phyloP scores from a whole-genome alignment of 2,329 filamentous ascomycete genomes.

The Cladophialophora bantiana region DNA sequence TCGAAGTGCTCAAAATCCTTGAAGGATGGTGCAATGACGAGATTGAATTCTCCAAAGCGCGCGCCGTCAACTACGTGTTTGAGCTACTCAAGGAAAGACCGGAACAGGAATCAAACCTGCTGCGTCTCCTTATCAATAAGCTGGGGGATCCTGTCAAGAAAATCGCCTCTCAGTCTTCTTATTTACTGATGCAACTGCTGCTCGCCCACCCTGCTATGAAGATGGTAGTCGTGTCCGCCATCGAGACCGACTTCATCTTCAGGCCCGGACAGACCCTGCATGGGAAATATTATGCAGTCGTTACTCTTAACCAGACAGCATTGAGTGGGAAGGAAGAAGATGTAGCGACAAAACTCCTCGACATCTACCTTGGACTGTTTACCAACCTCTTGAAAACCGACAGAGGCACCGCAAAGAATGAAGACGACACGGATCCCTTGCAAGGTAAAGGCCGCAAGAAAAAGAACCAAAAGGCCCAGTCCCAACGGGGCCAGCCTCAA shows the following conservation, averaged over 20 bases:
- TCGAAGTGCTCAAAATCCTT: conserved; percentile 88
- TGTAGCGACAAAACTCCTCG: conserved; percentile 79
- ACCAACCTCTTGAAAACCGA: conserved; percentile 76
- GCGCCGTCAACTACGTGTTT: conserved; percentile 88
- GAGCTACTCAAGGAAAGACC: conserved; percentile 93
- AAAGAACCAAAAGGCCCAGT: conserved; percentile 38
- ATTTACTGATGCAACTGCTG: conserved; percentile 89
- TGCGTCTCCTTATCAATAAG: conserved; percentile 93
- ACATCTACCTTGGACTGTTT: conserved; percentile 93
- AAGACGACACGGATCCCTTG: conserved; percentile 34
- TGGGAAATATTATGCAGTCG: conserved; percentile 94
- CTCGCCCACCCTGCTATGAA: conserved; percentile 94
- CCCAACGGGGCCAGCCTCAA: conserved; percentile 47
- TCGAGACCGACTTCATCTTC: conserved; percentile 88
- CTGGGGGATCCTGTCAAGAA: conserved; percentile 94
- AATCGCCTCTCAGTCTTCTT: conserved; percentile 91
- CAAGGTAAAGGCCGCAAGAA: conserved; percentile 24
- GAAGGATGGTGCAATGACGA: conserved; percentile 95
- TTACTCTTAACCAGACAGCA: conserved; percentile 96
- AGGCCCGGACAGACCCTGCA: conserved; percentile 85
- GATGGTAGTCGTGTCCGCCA: conserved; percentile 77
- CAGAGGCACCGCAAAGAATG: conserved; percentile 44
- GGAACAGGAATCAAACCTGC: conserved; percentile 92
- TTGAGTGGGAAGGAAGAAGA: conserved; percentile 82
- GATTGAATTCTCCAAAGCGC: conserved; percentile 87